These are phyloP conservation scores for Citrus sp. DNA, from an alignment of 345 rosid species.

Conservation along the genomic window DNA sequence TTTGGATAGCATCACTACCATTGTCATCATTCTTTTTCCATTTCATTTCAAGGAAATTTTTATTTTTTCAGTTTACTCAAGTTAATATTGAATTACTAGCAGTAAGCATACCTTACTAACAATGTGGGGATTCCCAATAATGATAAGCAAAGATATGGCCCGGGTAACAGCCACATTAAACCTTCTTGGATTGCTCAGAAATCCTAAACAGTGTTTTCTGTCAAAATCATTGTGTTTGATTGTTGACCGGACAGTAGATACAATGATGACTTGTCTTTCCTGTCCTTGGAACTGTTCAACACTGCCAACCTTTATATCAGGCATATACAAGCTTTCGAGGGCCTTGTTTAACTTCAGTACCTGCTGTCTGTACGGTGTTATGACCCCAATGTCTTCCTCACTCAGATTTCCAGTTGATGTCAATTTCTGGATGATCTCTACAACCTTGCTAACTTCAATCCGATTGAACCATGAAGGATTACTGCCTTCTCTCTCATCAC, in stretches of 20 bases:
- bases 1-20: not conserved
- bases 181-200: constrained; percentile 83
- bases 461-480: constrained; percentile 97
- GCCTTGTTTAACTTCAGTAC: constrained; percentile 69
- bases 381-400: constrained; percentile 75
- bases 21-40: not conserved
- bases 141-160: constrained; percentile 67
- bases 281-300: constrained; percentile 99
- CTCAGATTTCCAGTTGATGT: constrained; percentile 36
- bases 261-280: constrained; percentile 69
- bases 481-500: constrained; percentile 94
- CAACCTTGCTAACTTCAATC: constrained; percentile 83
- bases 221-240: constrained; percentile 76
- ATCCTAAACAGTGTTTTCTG: constrained; percentile 62
- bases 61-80: not conserved
- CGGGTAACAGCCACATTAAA: constrained; percentile 89
- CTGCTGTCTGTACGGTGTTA: constrained; percentile 93
- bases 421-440: constrained; percentile 57
- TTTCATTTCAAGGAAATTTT: not conserved
- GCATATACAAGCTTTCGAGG: constrained; percentile 59
- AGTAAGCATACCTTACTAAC: constrained; percentile 54
- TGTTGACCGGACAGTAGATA: constrained; percentile 90
- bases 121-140: constrained; percentile 85
- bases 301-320: constrained; percentile 79
- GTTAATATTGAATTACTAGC: not conserved